Percentiles rank a stretch among this genome's conserved stretches.
Evolutionary conservation across 139 green algal species (phyloP).

Genomic region (Medakamo hakoo): DNA sequence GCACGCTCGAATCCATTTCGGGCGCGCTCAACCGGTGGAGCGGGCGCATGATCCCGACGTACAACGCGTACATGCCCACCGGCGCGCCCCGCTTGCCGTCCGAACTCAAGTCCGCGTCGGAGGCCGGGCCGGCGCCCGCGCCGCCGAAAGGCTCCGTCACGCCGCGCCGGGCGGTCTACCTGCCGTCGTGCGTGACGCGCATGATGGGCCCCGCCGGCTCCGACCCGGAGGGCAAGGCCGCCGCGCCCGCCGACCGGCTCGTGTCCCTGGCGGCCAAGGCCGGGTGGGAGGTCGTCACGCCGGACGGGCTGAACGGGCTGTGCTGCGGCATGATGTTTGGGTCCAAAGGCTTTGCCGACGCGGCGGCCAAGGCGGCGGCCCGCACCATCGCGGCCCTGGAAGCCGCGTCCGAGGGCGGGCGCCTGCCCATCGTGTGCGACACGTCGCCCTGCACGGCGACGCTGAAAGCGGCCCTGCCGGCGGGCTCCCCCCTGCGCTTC

Average conservation of each 20-base stretch:
- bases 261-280: slow-evolving; percentile 79
- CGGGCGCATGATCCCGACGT: slow-evolving; percentile 65
- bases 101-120: background rate
- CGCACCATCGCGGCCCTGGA: slow-evolving; percentile 66
- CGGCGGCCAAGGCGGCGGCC: slow-evolving; percentile 35
- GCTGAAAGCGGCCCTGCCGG: slow-evolving; percentile 64
- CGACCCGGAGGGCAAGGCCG: slow-evolving; percentile 27
- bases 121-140: background rate
- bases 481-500: slow-evolving; percentile 55
- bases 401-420: slow-evolving; percentile 54
- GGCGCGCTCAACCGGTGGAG: slow-evolving; percentile 48
- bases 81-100: slow-evolving; percentile 23
- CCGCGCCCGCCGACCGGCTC: slow-evolving; percentile 46
- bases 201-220: slow-evolving; percentile 76
- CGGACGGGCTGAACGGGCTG: slow-evolving; percentile 38
- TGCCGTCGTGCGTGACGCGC: slow-evolving; percentile 79
- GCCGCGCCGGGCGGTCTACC: slow-evolving; percentile 68
- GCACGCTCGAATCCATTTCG: slow-evolving; percentile 47
- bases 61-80: slow-evolving; percentile 92
- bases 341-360: slow-evolving; percentile 71
- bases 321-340: slow-evolving; percentile 98
- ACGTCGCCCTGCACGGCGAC: slow-evolving; percentile 78
- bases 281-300: slow-evolving; percentile 65
- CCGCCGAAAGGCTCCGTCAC: background rate
- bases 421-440: slow-evolving; percentile 83